Conservation (phyloP, 108 stramenopile species). For the Pseudonitzschia multistriata region DNA sequence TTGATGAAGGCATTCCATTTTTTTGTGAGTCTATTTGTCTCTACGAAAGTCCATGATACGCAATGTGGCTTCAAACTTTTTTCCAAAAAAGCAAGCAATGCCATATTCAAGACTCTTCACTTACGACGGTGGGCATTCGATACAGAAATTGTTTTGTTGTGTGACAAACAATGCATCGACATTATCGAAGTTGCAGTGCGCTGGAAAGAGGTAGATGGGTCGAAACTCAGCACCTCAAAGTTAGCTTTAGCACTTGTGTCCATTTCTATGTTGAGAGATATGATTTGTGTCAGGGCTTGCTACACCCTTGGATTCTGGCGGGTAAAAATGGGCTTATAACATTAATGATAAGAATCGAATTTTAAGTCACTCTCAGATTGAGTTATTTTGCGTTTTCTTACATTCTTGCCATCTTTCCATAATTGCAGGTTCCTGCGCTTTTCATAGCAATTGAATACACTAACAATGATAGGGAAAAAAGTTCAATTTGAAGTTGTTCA, state of each 20-base stretch:
- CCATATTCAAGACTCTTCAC: conserved; percentile 64
- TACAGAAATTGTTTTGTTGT: conserved; percentile 72
- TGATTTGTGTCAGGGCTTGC: conserved; percentile 81
- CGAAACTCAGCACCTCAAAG: conserved; percentile 70
- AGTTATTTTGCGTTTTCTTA: too few species aligned
- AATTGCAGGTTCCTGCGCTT: too few species aligned
- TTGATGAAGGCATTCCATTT: conserved; percentile 82
- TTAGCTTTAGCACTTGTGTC: conserved; percentile 56
- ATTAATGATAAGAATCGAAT: too few species aligned
- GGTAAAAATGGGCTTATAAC: neutral
- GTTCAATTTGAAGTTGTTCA: too few species aligned
- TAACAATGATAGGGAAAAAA: too few species aligned
- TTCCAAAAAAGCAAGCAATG: conserved; percentile 38
- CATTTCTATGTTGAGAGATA: conserved; percentile 78
- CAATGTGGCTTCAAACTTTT: conserved; percentile 89
- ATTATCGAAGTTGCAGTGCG: conserved; percentile 73
- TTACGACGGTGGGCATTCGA: conserved; percentile 84
- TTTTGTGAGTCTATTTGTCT: conserved; percentile 60
- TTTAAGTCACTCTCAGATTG: too few species aligned
- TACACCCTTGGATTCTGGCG: conserved; percentile 77
- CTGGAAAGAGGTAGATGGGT: conserved; percentile 84
- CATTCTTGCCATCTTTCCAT: too few species aligned
- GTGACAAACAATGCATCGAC: conserved; percentile 34
- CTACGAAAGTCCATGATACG: conserved; percentile 65
- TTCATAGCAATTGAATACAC: too few species aligned